Conservation (phyloP, 2,329 filamentous ascomycete species). For the Coniosporium tulheliwenetii region DNA sequence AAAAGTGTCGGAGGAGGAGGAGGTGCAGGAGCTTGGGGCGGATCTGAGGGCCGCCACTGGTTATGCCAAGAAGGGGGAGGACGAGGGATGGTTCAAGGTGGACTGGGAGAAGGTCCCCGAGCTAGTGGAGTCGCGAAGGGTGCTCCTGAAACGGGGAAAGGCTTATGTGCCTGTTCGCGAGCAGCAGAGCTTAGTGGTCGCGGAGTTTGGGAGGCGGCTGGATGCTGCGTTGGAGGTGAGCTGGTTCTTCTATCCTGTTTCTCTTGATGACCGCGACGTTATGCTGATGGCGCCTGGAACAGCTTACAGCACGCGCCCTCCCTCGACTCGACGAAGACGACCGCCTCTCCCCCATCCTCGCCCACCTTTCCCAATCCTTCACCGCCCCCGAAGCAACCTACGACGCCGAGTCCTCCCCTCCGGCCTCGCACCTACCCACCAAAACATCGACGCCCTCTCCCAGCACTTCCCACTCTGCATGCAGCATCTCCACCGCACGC, state of each 20-base stretch:
- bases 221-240: conserved; percentile 70
- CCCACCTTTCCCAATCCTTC: conserved; percentile 89
- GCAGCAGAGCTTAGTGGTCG: conserved; percentile 75
- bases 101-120: conserved; percentile 91
- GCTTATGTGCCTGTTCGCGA: conserved; percentile 83
- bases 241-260: background rate
- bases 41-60: conserved; percentile 44
- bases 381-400: conserved; percentile 79
- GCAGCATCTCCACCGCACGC: conserved; percentile 72
- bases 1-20: conserved; percentile 55
- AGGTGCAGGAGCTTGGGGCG: conserved; percentile 51
- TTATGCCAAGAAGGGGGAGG: conserved; percentile 38
- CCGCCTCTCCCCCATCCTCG: conserved; percentile 59
- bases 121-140: conserved; percentile 62
- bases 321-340: conserved; percentile 94
- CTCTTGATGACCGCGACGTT: background rate
- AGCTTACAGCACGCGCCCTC: conserved; percentile 80
- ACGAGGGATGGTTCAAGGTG: conserved; percentile 89
- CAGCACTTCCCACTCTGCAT: conserved; percentile 86
- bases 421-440: conserved; percentile 60
- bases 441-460: conserved; percentile 64
- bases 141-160: conserved; percentile 65
- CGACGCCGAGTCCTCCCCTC: conserved; percentile 43
- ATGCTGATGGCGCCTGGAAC: background rate
- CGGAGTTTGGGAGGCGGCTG: conserved; percentile 66